Evolutionary conservation across 2,329 filamentous ascomycete species (phyloP).

Genomic region (Basipetospora chlamydospora): DNA sequence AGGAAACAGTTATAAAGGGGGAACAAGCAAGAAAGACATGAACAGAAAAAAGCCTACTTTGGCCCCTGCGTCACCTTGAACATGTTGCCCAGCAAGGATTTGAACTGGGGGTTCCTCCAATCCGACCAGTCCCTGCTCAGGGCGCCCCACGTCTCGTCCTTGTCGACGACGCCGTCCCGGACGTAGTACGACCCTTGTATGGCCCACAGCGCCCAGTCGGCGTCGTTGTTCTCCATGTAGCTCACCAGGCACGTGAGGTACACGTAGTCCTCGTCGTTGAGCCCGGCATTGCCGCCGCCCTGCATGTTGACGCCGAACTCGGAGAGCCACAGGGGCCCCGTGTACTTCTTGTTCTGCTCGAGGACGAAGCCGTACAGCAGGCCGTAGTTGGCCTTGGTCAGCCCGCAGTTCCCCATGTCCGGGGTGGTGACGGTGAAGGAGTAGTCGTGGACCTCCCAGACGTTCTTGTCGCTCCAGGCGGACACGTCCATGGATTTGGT

Average conservation of each 20-base stretch:
- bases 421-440: slow-evolving; percentile 35
- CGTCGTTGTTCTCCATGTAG: slow-evolving; percentile 40
- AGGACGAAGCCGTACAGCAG: slow-evolving; percentile 36
- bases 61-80: slow-evolving; percentile 22
- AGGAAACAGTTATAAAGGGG: too few species aligned
- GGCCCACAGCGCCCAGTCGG: slow-evolving; percentile 46
- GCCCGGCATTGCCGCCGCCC: slow-evolving; percentile 25
- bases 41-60: too few species aligned
- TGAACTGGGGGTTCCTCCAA: slow-evolving; percentile 23
- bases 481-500: slow-evolving; percentile 25
- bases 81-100: slow-evolving; percentile 22
- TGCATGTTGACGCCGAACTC: slow-evolving; percentile 42
- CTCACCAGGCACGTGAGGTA: slow-evolving; percentile 38
- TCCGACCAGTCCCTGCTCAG: slow-evolving; percentile 26
- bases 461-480: slow-evolving; percentile 34
- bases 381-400: slow-evolving; percentile 29
- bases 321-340: slow-evolving; percentile 40
- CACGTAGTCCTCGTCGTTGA: slow-evolving; percentile 26
- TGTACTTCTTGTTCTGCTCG: slow-evolving; percentile 28
- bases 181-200: slow-evolving; percentile 45
- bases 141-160: slow-evolving; percentile 38
- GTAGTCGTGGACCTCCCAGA: slow-evolving; percentile 48
- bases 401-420: slow-evolving; percentile 25
- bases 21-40: too few species aligned
- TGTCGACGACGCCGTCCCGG: slow-evolving; percentile 31